Evolutionary conservation across 2,329 filamentous ascomycete species (phyloP), one percentile per base, ranked within the genome.

Genomic region (Pseudocercospora ulei): DNA sequence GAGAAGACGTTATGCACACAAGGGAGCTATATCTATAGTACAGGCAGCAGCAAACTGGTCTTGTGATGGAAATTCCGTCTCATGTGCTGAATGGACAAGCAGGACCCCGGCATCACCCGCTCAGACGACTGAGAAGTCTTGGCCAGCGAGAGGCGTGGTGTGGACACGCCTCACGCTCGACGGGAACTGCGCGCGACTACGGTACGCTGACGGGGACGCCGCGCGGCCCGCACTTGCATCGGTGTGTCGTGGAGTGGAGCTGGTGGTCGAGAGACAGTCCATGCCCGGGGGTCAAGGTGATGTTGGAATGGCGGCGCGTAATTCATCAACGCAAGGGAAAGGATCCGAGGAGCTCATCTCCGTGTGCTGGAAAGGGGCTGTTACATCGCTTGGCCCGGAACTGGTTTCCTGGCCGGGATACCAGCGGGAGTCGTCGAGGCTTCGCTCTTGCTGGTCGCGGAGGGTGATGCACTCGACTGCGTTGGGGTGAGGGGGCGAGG

Each of bases 301-400:
- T 46, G 45, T 28, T 49, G 36, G 39, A n/a, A 47, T 42, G 30
- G 39, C 44, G 33, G 43, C 40, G 39, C 46, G 41, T 49, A 43
- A 44, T 14, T 49, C 47, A 43, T 49, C 41, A 49, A 49, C 36
- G 41, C 47, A 45, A 49, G 43, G 44, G 31, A 47, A 46, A 43
- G 43, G 43, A 38, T 44, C 43, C 26, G 38, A 39, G 25, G 34
- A 41, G 8, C 41, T 37, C 35, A 39, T 33, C 25, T 40, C 41
- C 31, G 23, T 23, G 13, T 35, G 38, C 19, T 43, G 25, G 13
- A 24, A 25, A 9, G 29, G 12, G 9, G 38, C 30, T 28, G 30
- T 39, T 54, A 68, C 43, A 67, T 49, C 13, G 66, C 65, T 56
- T 63, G 61, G 26, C 67, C 67, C 13, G 66, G 66, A 13, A 70